Base-by-base conservation (phyloP, 345 rosid species). In the Arabidopsis suecica region DNA sequence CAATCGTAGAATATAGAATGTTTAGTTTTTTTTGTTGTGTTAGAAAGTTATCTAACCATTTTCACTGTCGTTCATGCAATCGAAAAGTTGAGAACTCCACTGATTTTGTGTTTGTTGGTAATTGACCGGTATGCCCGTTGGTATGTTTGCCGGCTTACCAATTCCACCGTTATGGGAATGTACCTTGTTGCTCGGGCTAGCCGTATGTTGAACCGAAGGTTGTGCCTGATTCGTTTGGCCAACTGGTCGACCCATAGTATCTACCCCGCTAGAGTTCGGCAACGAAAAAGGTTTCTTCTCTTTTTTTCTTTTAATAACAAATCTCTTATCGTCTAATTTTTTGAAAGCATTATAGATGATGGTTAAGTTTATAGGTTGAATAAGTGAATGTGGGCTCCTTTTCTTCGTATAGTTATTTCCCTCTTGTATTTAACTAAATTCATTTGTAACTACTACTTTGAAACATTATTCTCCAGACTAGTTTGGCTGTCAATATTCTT, bases 61-160 rank as follows among this genome's bases (percentile, higher is more conserved):
- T 57, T 25, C 68, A 13, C 88, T 85, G 56, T 90, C 90, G 18
- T 90, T 86, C 89, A 88, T 81, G 84, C 88, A 88, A 56, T 84
- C 89, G 53, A 88, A 88, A 4, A 89, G 74, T 16, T 84, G 86
- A 10, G 83, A 83, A 55, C 20, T 82, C 96, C 96, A 89, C 25
- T 2, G 65, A 5, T 65, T 74, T 74, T 57, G 59, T 44, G 65
- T 23, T 56, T 45, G 71, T 56, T 45, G 71, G 71, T 33, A 33
- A 63, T 32, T 32, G 63, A 73, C 37, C 5, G 70, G 70, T 64
- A 22, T 42, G 53, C 63, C 69, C 38, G 51, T 42, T 42, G 55
- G 57, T 64, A 73, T 54, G 38, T 42, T 53, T 72, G 42, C 33
- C 7, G 20, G 44, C 36, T 40, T 5, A 37, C n/a, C 32, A 22